Evolutionary conservation across 2,329 filamentous ascomycete species (phyloP), one percentile per base, ranked within the genome.

Genomic region (Penicillium sp.): DNA sequence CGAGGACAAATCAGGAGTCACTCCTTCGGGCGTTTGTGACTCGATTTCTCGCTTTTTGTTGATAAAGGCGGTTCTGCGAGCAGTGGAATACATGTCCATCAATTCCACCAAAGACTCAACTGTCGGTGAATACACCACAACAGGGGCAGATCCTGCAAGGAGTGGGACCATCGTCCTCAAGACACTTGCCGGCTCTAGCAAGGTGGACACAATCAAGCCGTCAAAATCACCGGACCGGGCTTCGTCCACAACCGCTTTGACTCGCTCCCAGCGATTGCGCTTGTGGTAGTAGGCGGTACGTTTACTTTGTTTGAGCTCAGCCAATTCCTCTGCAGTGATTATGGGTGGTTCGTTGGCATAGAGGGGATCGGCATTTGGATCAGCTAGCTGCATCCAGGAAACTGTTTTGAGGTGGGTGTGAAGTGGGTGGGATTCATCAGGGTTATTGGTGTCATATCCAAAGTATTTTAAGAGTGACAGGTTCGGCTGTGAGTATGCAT

Each of bases 341-440:
- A 73, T 65, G 0, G 81, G 76, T 0, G 89, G 86, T 45, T 85
- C 80, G 22, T 80, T 78, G 28, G 76, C 71, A 70, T 95, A 95
- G 3, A 86, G 82, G 0, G 80, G 78, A 68, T 97, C 93, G 27
- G 82, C 75, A 30, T 81, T 73, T 0, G 93, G 93, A 19, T 87
- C 79, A 13, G 96, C 74, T 4, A 99, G 81, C 70, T 97, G 92
- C 2, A 99, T 80, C 91, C 92, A 99, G 25, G 89, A 92, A 27
- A 97, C 76, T 4, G 86, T 82, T 62, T 92, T 86, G 43, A 99
- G 81, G 65, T 93, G 86, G 13, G 81, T 85, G 68, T 86, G 80
- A 10, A 99, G 81, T 0, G 93, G 92, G 65, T 97, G 93, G 0
- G 74, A 69, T 19, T 82, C 76, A 12, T 80, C 76, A 46, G 77